Conservation (phyloP, 225 moss, liverwort and hornwort genomes). For the Anthoceros angustus region DNA sequence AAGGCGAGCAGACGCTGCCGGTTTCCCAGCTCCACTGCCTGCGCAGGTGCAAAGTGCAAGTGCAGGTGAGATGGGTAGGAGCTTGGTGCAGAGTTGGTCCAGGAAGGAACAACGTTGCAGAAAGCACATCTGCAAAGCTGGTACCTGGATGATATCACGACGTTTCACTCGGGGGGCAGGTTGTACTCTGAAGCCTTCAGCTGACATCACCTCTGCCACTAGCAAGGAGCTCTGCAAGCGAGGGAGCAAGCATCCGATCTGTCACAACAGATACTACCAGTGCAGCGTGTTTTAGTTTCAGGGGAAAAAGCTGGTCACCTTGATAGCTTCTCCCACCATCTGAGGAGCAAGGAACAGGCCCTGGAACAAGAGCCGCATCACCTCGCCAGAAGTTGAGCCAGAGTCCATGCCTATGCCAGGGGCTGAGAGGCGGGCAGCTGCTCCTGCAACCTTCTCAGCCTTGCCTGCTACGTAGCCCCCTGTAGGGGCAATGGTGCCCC, state of each 20-base stretch:
- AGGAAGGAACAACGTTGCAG: neutral
- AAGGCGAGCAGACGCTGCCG: constrained; percentile 66
- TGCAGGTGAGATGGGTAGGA: neutral
- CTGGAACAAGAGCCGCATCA: constrained; percentile 80
- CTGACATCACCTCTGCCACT: constrained; percentile 94
- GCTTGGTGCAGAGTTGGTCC: no score
- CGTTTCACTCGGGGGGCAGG: constrained; percentile 73
- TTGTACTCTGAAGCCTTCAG: constrained; percentile 64
- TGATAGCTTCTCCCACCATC: constrained; percentile 92
- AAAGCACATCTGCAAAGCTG: neutral
- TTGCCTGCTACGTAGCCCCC: constrained; percentile 87
- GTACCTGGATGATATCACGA: constrained; percentile 77
- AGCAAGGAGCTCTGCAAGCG: constrained; percentile 48
- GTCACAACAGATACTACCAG: neutral
- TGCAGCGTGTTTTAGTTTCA: neutral
- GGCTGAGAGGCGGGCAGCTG: constrained; percentile 71
- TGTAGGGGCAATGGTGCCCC: constrained; percentile 85
- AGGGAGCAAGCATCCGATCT: neutral
- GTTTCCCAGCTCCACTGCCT: constrained; percentile 77
- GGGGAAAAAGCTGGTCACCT: constrained; percentile 18
- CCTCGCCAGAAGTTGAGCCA: constrained; percentile 72
- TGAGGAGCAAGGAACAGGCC: constrained; percentile 88
- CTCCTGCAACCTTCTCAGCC: constrained; percentile 71
- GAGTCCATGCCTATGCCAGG: constrained; percentile 80
- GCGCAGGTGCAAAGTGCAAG: constrained; percentile 2